Evolutionary conservation across 2,329 filamentous ascomycete genomes (phyloP).

Genomic region (Phialophora macrospora): DNA sequence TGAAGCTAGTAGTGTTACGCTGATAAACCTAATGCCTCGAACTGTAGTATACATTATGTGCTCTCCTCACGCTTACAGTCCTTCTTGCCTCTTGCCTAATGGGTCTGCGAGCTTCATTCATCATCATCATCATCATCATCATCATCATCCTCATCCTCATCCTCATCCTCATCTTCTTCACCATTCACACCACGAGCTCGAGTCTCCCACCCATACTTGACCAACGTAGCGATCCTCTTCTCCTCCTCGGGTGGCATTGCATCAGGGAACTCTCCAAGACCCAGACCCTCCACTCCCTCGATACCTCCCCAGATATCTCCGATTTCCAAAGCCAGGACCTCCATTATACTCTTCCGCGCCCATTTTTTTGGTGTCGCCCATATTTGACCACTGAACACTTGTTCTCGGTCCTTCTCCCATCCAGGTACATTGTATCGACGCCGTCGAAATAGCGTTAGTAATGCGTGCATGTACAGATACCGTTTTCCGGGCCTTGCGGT

Average conservation of each 20-base stretch:
- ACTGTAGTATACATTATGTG: too few species aligned
- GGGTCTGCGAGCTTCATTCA: too few species aligned
- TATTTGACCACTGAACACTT: not conserved
- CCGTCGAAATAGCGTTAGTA: conserved; percentile 16
- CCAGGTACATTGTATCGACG: not conserved
- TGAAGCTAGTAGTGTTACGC: too few species aligned
- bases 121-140: too few species aligned
- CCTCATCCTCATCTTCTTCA: not conserved
- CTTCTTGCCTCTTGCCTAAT: too few species aligned
- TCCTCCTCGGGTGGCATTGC: not conserved
- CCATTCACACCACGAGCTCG: not conserved
- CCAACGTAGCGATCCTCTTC: not conserved
- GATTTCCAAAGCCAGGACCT: conserved; percentile 1
- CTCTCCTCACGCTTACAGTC: too few species aligned
- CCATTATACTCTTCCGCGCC: not conserved
- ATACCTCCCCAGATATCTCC: not conserved
- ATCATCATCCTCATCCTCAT: not conserved
- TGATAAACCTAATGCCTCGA: too few species aligned
- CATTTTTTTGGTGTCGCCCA: not conserved
- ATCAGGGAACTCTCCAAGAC: not conserved
- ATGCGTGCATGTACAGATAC: conserved; percentile 16
- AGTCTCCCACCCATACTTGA: not conserved
- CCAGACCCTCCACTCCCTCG: not conserved
- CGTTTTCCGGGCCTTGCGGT: conserved; percentile 21
- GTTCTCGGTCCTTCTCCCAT: conserved; percentile 4